Base-by-base conservation (phyloP, 163 green algal genomes). In the Trebouxia gelatinosa region DNA sequence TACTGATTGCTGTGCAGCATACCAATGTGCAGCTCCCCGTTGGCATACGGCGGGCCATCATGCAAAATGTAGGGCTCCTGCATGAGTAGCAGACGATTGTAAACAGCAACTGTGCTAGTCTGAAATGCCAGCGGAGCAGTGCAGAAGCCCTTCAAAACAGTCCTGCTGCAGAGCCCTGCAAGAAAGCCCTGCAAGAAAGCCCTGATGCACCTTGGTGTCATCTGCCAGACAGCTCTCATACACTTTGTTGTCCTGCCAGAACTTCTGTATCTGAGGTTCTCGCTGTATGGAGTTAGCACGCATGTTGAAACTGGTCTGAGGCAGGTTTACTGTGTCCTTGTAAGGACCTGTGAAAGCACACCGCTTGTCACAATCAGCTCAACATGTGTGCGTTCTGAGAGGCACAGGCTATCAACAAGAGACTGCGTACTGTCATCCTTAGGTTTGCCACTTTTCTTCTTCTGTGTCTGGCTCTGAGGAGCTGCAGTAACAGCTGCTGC, bases 11-110 rank as follows among this genome's bases (percentile, higher is more conserved):
- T 99, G 28, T 98, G 87, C 0, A 94, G 94, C 80, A 98, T 95
- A 35, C 96, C 96, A 46, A 98, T 97, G 90, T 99, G 96, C n/a
- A 99, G 87, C 83, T 98, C 93, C 34, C 96, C 96, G 85, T 99
- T 99, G 71, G 96, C 96, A 77, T 99, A 99, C 3, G 96, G 96
- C 7, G 96, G 96, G 4, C 70, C 50, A 83, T 99, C 96, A 82
- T 99, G 96, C 62, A 99, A 89, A 19, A 92, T 98, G 87, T 96
- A 99, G 4, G 82, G 48, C 39, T 92, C 89, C 88, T 93, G 85
- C 11, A 76, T 23, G n/a, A n/a, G n/a, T n/a, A n/a, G n/a, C n/a
- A n/a, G n/a, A n/a, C n/a, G n/a, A n/a, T n/a, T n/a, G n/a, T n/a
- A n/a, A n/a, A n/a, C n/a, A n/a, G n/a, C n/a, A n/a, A n/a, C n/a